These are phyloP conservation scores for Plenodomus biglobosus DNA, from an alignment of 2,329 filamentous ascomycete genomes.

Conservation along the genomic window DNA sequence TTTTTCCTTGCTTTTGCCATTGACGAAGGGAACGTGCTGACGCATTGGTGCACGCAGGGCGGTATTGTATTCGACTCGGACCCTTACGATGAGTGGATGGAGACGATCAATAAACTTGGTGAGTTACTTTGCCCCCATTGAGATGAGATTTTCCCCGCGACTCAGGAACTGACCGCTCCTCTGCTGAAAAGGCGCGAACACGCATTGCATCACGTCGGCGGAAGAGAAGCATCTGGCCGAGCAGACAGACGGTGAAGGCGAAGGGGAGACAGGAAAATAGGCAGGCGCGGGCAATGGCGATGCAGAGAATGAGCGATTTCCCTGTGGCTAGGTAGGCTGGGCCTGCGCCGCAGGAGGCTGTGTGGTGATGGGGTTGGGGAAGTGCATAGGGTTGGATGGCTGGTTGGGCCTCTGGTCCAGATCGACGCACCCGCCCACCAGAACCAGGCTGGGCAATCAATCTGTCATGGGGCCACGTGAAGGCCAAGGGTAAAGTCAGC, in stretches of 20 bases:
- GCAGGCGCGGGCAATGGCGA: conserved; percentile 12
- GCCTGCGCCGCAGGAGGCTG: conserved; percentile 26
- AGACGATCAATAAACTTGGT: conserved; percentile 95
- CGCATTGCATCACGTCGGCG: conserved; percentile 81
- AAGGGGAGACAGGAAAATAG: conserved; percentile 2
- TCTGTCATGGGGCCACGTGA: conserved; percentile 1
- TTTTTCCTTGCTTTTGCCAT: conserved; percentile 17
- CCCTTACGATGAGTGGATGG: conserved; percentile 85
- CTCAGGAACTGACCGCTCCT: conserved; percentile 22
- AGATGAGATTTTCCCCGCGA: neutral
- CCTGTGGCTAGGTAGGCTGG: conserved; percentile 31
- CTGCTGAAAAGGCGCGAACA: conserved; percentile 62
- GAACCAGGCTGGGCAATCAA: neutral
- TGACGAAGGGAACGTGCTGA: conserved; percentile 13
- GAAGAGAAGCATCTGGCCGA: conserved; percentile 67
- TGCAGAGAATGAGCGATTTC: conserved; percentile 28
- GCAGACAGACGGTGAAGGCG: conserved; percentile 37
- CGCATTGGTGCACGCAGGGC: conserved; percentile 25
- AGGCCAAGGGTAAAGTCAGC: neutral
- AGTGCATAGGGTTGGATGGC: neutral
- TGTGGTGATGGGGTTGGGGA: neutral
- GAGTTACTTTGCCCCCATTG: conserved; percentile 14
- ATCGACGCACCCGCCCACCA: neutral
- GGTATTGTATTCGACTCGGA: conserved; percentile 68
- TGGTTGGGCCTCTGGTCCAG: conserved; percentile 1